Conservation (phyloP, 2,329 filamentous ascomycete species). For the Teratosphaeria gauchensis region DNA sequence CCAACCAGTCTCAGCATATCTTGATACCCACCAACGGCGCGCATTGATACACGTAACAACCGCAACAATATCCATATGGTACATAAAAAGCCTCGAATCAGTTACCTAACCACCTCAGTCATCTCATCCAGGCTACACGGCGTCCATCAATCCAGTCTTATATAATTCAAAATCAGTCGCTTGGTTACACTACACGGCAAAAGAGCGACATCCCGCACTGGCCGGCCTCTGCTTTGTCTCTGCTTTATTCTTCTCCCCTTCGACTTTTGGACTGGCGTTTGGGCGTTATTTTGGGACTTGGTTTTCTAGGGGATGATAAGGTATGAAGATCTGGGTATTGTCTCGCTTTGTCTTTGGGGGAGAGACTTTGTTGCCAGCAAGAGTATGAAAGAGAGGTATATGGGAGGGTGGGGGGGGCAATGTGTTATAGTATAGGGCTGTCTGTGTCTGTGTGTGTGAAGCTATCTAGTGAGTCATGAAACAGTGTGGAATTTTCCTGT, state of each 20-base stretch:
- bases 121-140: background rate
- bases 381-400: background rate
- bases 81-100: background rate
- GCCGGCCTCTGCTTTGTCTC: background rate
- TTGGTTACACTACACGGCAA: background rate
- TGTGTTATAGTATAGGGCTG: background rate
- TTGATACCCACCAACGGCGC: background rate
- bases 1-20: background rate
- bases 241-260: background rate
- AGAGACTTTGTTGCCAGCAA: background rate
- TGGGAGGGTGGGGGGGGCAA: background rate
- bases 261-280: background rate
- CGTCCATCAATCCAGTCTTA: no score
- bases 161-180: no score
- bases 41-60: background rate
- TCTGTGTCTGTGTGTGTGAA: background rate
- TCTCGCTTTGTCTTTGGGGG: background rate
- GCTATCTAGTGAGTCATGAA: background rate
- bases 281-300: background rate
- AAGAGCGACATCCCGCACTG: no score
- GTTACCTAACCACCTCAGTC: background rate
- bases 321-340: background rate
- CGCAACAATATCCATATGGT: background rate
- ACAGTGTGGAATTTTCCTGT: background rate
- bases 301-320: no score